A percentile compares a stretch with the other conserved stretches of the same genome.
phyloP scores from a whole-genome alignment of 805 yeast species.

The Komagataella phaffii region DNA sequence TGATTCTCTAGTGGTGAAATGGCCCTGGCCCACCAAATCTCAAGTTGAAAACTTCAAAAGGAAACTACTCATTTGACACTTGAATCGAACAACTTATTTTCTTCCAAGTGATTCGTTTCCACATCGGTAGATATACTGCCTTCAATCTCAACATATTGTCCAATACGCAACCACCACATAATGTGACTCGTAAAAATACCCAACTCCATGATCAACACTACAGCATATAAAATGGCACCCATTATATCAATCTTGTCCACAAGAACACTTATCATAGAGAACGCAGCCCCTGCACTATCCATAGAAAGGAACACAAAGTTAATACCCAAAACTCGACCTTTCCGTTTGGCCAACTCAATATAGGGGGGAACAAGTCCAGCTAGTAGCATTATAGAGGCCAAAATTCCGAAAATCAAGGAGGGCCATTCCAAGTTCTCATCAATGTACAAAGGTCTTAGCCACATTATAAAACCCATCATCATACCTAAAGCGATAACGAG shows the following conservation, averaged over 20 bases:
- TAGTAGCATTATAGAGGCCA: slow-evolving; percentile 67
- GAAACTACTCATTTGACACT: background rate
- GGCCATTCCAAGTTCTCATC: slow-evolving; percentile 49
- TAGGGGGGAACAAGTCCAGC: slow-evolving; percentile 83
- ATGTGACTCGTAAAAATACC: slow-evolving; percentile 67
- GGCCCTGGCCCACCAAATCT: background rate
- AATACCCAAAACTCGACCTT: slow-evolving; percentile 81
- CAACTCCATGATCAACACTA: slow-evolving; percentile 62
- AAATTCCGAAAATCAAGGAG: slow-evolving; percentile 59
- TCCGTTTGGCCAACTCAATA: slow-evolving; percentile 64
- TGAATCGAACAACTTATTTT: background rate
- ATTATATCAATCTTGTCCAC: slow-evolving; percentile 44
- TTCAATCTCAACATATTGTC: background rate
- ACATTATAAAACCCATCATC: slow-evolving; percentile 44
- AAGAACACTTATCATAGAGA: slow-evolving; percentile 47
- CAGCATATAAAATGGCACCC: slow-evolving; percentile 65
- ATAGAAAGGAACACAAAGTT: slow-evolving; percentile 65
- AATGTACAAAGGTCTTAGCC: slow-evolving; percentile 44
- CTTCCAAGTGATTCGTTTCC: background rate
- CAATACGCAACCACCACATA: slow-evolving; percentile 40
- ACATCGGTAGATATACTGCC: background rate
- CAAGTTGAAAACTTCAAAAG: background rate
- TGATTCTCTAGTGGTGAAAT: background rate
- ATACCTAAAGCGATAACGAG: slow-evolving; percentile 24
- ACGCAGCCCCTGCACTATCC: slow-evolving; percentile 72